phyloP scores from a whole-genome alignment of 768 basidiomycete species.

The Termitomyces sp. region DNA sequence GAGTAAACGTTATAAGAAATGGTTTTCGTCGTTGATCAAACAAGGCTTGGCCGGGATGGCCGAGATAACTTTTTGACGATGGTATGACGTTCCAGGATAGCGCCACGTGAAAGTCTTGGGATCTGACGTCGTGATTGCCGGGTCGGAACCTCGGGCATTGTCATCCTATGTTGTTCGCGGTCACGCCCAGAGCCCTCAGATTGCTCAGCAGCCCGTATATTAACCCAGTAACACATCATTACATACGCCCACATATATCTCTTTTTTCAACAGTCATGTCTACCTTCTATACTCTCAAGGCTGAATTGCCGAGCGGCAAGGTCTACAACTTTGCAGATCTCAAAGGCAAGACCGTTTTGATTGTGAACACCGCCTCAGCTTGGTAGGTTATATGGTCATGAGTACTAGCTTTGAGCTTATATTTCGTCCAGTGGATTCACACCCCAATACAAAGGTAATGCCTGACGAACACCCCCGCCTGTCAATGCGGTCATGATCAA shows the following conservation, averaged over 20 bases:
- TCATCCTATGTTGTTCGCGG: constrained; percentile 15
- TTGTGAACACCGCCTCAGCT: constrained; percentile 76
- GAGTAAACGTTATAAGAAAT: constrained; percentile 35
- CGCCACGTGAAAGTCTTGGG: not conserved
- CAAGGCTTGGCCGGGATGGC: constrained; percentile 35
- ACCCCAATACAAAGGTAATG: constrained; percentile 66
- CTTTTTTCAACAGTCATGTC: constrained; percentile 13
- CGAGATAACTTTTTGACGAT: constrained; percentile 19
- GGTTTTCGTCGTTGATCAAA: constrained; percentile 44
- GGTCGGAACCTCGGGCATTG: not conserved
- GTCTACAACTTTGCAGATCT: constrained; percentile 62
- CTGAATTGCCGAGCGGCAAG: constrained; percentile 53
- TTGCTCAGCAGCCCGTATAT: constrained; percentile 27
- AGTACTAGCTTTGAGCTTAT: not conserved
- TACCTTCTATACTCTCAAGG: constrained; percentile 66
- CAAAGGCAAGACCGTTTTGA: constrained; percentile 72
- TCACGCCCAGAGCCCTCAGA: constrained; percentile 22
- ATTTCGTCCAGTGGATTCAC: constrained; percentile 64
- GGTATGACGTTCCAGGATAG: too few species aligned
- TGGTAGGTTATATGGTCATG: constrained; percentile 43
- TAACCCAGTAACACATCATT: not conserved
- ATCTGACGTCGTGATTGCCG: not conserved
- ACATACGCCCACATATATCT: not conserved
- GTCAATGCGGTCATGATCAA: not conserved
- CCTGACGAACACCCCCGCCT: not conserved